Percentiles rank a stretch among this genome's conserved stretches.
These are phyloP conservation scores for Salix suchowensis DNA, from an alignment of 345 rosid genomes.

Conservation along the genomic window DNA sequence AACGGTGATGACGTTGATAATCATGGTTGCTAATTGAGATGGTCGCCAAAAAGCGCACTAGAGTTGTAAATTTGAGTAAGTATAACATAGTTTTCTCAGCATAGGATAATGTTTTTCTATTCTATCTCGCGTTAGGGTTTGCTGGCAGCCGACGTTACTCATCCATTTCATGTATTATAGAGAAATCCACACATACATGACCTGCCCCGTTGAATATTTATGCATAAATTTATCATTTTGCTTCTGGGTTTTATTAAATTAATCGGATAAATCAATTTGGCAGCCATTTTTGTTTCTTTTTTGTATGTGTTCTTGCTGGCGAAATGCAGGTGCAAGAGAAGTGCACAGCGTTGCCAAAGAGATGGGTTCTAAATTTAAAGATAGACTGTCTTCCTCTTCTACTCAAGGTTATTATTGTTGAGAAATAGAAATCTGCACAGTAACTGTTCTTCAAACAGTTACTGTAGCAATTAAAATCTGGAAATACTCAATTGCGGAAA, in stretches of 20 bases:
- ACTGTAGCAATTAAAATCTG: no score
- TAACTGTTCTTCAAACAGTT: no score
- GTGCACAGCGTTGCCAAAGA: no score
- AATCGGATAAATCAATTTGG: not conserved
- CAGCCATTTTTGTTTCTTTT: not conserved
- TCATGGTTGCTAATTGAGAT: conserved; percentile 4
- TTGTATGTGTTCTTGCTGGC: no score
- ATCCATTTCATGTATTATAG: not conserved
- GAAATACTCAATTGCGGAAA: no score
- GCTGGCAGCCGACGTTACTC: conserved; percentile 28
- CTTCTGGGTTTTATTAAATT: not conserved
- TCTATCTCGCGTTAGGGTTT: conserved; percentile 13
- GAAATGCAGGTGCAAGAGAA: no score
- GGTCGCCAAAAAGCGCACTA: conserved; percentile 20
- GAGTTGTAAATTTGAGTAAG: conserved; percentile 17
- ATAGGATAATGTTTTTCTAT: conserved; percentile 34
- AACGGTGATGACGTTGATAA: conserved; percentile 15
- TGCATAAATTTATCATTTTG: not conserved
- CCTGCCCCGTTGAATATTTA: not conserved
- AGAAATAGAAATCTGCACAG: no score
- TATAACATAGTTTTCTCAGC: conserved; percentile 33
- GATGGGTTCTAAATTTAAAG: no score
- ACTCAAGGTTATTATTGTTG: no score
- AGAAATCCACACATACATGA: not conserved
- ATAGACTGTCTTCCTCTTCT: no score